Percentiles rank a stretch among this genome's conserved stretches.
Evolutionary conservation across 2,329 filamentous ascomycete species (phyloP).

Genomic region (Microascus cirrosus): DNA sequence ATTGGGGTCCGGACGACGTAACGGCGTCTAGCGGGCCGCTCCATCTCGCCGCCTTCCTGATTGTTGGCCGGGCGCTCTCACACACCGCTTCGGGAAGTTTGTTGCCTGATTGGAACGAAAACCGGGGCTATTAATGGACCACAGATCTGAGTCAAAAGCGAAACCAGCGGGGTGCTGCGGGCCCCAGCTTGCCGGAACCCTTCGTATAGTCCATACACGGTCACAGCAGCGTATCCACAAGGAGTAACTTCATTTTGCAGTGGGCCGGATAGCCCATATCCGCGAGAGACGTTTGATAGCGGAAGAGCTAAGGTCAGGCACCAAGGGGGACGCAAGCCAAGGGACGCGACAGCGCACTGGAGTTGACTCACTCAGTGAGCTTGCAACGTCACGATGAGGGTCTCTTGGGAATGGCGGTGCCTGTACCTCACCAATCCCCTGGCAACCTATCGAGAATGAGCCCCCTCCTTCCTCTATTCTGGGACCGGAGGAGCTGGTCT

Average conservation of each 20-base stretch:
- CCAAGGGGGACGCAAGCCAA: neutral
- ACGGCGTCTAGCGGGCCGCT: neutral
- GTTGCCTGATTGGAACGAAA: neutral
- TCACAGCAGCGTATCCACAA: neutral
- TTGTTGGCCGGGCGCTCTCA: neutral
- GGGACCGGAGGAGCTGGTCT: neutral
- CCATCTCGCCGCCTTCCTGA: neutral
- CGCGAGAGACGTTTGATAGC: neutral
- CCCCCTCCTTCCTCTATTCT: neutral
- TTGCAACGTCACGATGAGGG: neutral
- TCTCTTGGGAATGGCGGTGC: neutral
- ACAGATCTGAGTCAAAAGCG: slow-evolving; percentile 2
- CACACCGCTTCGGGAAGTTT: slow-evolving; percentile 1
- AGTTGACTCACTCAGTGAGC: neutral
- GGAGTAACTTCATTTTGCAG: neutral
- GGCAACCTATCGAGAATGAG: neutral
- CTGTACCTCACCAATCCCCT: neutral
- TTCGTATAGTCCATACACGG: neutral
- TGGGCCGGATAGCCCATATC: neutral
- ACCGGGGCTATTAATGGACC: neutral
- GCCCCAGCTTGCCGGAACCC: neutral
- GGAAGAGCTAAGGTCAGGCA: neutral
- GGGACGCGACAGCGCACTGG: neutral
- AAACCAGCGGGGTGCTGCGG: neutral
- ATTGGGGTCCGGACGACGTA: neutral